Evolutionary conservation across 345 rosid genomes (phyloP).

Genomic region (Corymbia maculata): DNA sequence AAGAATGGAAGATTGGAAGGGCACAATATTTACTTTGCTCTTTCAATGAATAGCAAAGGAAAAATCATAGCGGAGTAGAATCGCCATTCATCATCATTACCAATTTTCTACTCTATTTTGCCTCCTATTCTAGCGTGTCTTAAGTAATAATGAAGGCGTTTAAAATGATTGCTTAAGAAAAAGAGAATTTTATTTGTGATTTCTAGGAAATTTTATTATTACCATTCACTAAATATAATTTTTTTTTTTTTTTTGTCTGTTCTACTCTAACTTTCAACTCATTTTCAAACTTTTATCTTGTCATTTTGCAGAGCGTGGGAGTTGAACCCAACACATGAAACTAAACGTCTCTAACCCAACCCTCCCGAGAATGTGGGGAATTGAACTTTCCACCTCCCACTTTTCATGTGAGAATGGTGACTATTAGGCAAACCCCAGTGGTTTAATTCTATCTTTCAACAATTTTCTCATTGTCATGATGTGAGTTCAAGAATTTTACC

Average conservation of each 20-base stretch:
- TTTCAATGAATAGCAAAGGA: not conserved
- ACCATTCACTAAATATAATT: not conserved
- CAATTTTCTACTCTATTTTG: not conserved
- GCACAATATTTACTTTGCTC: not conserved
- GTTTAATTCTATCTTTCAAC: no score
- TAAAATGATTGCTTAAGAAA: not conserved
- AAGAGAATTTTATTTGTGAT: not conserved
- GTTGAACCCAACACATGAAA: no score
- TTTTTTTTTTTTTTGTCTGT: not conserved
- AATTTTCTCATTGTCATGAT: not conserved
- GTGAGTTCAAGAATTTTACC: not conserved
- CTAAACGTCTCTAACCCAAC: no score
- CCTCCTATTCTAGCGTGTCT: not conserved
- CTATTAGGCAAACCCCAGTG: no score
- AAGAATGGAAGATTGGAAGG: not conserved
- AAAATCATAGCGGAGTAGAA: not conserved
- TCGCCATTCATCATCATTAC: not conserved
- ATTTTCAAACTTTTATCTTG: no score
- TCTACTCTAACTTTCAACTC: no score
- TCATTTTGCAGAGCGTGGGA: no score
- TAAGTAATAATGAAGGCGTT: not conserved
- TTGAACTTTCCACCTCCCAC: no score
- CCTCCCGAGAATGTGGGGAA: no score
- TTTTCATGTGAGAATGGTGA: no score
- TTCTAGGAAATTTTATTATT: not conserved